Conservation (phyloP, 352 stramenopile genomes). For the Phytophthora capsici region DNA sequence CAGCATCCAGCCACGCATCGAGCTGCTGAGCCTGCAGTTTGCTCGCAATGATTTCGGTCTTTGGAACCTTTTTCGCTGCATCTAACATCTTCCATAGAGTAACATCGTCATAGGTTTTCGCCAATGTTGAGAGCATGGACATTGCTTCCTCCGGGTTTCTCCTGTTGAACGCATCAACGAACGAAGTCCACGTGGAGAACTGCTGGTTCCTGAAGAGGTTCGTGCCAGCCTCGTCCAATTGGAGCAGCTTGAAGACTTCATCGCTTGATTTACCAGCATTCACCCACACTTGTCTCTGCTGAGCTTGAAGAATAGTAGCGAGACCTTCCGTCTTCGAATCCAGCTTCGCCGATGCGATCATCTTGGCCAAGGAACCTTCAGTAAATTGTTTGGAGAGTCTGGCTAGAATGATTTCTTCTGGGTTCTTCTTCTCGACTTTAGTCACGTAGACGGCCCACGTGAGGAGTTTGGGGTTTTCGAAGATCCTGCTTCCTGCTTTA, state of each 20-base stretch:
- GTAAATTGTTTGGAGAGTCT: neutral
- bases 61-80: neutral
- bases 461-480: too few relatives aligned
- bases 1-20: neutral
- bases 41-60: neutral
- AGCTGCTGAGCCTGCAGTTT: slow-evolving; percentile 7
- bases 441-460: slow-evolving; percentile 1
- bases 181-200: neutral
- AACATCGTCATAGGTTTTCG: neutral
- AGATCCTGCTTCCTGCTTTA: too few relatives aligned
- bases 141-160: neutral
- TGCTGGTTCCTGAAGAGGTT: neutral
- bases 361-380: neutral
- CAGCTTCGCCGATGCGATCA: slow-evolving; percentile 1
- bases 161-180: neutral
- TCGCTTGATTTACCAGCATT: neutral
- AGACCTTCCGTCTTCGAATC: neutral
- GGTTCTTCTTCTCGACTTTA: slow-evolving; percentile 4
- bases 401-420: neutral
- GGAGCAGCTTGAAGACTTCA: slow-evolving; percentile 4
- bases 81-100: slow-evolving; percentile 11
- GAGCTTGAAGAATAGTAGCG: neutral
- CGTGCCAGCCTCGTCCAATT: neutral
- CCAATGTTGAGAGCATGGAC: slow-evolving; percentile 1
- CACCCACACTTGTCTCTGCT: slow-evolving; percentile 5